Conservation (phyloP, 768 basidiomycete genomes). For the Lactarius psammicola region DNA sequence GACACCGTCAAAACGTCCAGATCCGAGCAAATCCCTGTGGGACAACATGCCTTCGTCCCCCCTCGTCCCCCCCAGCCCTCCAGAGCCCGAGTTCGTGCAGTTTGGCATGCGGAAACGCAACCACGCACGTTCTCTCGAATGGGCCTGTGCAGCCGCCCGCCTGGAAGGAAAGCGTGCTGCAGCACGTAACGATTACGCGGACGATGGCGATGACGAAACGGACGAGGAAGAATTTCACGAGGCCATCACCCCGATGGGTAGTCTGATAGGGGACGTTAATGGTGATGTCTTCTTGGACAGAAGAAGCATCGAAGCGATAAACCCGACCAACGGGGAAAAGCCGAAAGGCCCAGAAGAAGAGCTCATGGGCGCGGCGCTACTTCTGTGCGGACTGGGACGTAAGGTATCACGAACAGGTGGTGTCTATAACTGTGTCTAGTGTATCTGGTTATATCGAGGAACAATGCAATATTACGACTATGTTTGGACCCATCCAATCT, state of each 20-base stretch:
- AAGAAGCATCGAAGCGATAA: neutral
- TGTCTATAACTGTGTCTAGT: slow-evolving; percentile 24
- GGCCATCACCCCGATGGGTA: slow-evolving; percentile 56
- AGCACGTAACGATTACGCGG: slow-evolving; percentile 24
- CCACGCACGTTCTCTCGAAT: slow-evolving; percentile 36
- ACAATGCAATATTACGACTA: slow-evolving; percentile 9
- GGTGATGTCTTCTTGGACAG: slow-evolving; percentile 13
- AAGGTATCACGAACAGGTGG: slow-evolving; percentile 38
- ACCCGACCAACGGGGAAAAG: neutral
- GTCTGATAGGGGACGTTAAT: slow-evolving; percentile 19
- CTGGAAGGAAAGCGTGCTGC: slow-evolving; percentile 44
- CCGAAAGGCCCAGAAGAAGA: slow-evolving; percentile 11
- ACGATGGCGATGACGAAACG: slow-evolving; percentile 46
- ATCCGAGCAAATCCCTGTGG: slow-evolving; percentile 29
- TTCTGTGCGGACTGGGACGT: slow-evolving; percentile 26
- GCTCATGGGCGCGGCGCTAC: slow-evolving; percentile 22
- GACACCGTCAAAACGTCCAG: slow-evolving; percentile 28
- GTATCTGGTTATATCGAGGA: slow-evolving; percentile 36
- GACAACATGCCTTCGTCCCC: slow-evolving; percentile 27
- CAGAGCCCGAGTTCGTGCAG: slow-evolving; percentile 34
- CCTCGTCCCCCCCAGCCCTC: slow-evolving; percentile 26
- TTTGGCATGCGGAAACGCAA: slow-evolving; percentile 29
- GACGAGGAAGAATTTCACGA: slow-evolving; percentile 61
- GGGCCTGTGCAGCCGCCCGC: slow-evolving; percentile 41
- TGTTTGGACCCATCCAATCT: slow-evolving; percentile 63